Conservation (phyloP, 2,329 filamentous ascomycete species). For the Talaromyces sp. region DNA sequence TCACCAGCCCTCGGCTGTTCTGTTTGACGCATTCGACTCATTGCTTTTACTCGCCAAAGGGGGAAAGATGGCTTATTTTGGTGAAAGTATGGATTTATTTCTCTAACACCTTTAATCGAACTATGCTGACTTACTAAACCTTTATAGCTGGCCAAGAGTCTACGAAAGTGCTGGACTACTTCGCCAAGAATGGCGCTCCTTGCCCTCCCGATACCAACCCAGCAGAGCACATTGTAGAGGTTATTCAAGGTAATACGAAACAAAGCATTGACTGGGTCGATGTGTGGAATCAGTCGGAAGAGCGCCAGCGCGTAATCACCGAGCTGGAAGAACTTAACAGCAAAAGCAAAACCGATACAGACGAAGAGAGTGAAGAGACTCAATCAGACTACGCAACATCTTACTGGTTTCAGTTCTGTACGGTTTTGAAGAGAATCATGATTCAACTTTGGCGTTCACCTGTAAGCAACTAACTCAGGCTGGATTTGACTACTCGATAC, state of each 20-base stretch:
- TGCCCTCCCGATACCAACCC: slow-evolving; percentile 50
- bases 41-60: slow-evolving; percentile 60
- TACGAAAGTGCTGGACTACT: slow-evolving; percentile 41
- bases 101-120: background rate
- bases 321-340: slow-evolving; percentile 23
- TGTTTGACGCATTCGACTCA: slow-evolving; percentile 63
- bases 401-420: slow-evolving; percentile 34
- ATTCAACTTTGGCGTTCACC: slow-evolving; percentile 29
- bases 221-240: slow-evolving; percentile 42
- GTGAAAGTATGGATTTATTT: slow-evolving; percentile 37
- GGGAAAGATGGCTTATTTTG: slow-evolving; percentile 62
- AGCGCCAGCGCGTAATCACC: slow-evolving; percentile 19
- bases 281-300: slow-evolving; percentile 25
- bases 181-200: slow-evolving; percentile 48
- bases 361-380: slow-evolving; percentile 22
- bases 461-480: slow-evolving; percentile 12
- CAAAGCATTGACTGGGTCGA: slow-evolving; percentile 26
- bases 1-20: slow-evolving; percentile 61
- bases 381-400: slow-evolving; percentile 32
- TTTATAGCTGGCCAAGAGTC: slow-evolving; percentile 29
- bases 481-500: background rate
- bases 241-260: slow-evolving; percentile 23
- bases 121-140: background rate
- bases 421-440: slow-evolving; percentile 28
- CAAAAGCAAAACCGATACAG: slow-evolving; percentile 13